Evolutionary conservation across 73 alveolate genomes (phyloP).

Genomic region (Paramecium caudatum): DNA sequence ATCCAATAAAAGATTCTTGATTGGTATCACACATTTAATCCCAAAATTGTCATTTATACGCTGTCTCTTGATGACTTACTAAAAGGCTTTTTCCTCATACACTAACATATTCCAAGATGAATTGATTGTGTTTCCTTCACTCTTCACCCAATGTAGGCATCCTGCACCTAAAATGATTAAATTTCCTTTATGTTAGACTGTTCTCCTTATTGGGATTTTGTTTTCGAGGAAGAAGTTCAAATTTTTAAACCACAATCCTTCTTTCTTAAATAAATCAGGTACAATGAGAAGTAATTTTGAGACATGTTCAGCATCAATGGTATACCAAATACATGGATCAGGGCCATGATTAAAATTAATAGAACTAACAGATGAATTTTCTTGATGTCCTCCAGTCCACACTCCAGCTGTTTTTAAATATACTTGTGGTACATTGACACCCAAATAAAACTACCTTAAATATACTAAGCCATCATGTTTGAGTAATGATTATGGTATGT

Average conservation of each 20-base stretch:
- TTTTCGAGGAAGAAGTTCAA: conserved; percentile 74
- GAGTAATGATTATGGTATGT: conserved; percentile 76
- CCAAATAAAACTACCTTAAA: conserved; percentile 79
- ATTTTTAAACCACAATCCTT: conserved; percentile 82
- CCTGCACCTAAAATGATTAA: conserved; percentile 82
- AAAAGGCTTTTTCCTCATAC: conserved; percentile 57
- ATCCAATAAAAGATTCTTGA: conserved; percentile 76
- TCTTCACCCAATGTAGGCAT: conserved; percentile 86
- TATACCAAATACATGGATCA: conserved; percentile 79
- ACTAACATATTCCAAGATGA: conserved; percentile 88
- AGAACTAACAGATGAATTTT: conserved; percentile 82
- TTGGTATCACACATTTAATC: conserved; percentile 73
- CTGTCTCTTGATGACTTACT: conserved; percentile 74
- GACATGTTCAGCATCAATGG: conserved; percentile 73
- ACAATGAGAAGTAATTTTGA: conserved; percentile 67
- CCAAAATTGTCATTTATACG: conserved; percentile 67
- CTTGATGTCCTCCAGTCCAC: conserved; percentile 93
- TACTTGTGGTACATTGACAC: conserved; percentile 85
- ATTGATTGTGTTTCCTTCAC: conserved; percentile 79
- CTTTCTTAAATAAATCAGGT: conserved; percentile 78
- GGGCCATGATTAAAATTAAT: conserved; percentile 87
- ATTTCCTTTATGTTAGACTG: conserved; percentile 79
- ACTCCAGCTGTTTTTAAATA: conserved; percentile 83
- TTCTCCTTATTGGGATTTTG: conserved; percentile 72
- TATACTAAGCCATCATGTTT: conserved; percentile 75